Evolutionary conservation across 2,329 filamentous ascomycete genomes (phyloP), one percentile per base, ranked within the genome.

Genomic region (Ambrosiella cleistominuta): DNA sequence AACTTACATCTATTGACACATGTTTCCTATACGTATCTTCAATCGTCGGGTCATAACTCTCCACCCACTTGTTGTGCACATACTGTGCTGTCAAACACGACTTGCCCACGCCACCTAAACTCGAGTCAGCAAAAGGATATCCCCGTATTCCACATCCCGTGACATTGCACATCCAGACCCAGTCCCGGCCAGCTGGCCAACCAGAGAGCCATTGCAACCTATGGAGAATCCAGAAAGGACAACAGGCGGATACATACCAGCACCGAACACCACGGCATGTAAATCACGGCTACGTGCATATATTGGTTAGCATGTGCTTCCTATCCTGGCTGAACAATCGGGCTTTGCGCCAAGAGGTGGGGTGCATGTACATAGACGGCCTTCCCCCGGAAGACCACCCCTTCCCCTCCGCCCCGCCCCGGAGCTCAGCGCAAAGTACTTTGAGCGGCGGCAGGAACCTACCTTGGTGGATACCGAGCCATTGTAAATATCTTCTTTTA

Each of bases 61-160:
- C 88, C 68, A 95, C 91, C 86, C 88, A 94, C 65, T 94, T 85
- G 72, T 93, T 90, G 70, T 93, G 88, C 56, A 95, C 88, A 66
- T 94, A 95, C 75, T 95, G 88, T 66, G 89, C 88, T 70, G 88
- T 95, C 65, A 95, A 75, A 75, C 88, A 94, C 70, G 88, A 94
- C 72, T 95, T 95, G 62, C 88, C 88, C 67, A 95, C 88, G 69
- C 88, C 88, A 72, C 88, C 86, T 88, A 50, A 2, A 69, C 60
- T 58, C 58, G 7, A 42, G 38, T 54, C 27, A 54, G 52, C 38
- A 53, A 11, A 11, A 49, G 2, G 6, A 35, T 35, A 15, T 11
- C 19, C 19, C 15, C 12, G 2, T 11, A 7, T 35, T 37, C 12
- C 47, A n/a, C 17, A 15, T 9, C 27, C 17, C 15, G 27, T 35